Evolutionary conservation across 1,284 basidiomycete genomes (phyloP).

Genomic region (Trichosporon sp.): DNA sequence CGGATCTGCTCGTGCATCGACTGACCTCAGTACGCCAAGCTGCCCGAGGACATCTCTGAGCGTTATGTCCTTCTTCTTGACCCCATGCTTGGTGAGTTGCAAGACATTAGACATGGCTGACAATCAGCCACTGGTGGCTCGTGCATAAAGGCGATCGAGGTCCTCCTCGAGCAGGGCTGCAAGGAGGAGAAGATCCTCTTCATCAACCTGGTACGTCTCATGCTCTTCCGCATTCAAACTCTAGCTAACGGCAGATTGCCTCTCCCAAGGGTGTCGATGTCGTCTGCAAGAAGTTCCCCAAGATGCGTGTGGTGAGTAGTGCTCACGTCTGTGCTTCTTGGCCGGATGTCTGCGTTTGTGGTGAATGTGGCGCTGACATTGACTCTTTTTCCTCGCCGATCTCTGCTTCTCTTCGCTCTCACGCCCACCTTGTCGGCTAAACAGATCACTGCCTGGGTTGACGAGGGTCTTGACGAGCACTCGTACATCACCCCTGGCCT

Average conservation of each 20-base stretch:
- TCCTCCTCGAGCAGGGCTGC: constrained; percentile 84
- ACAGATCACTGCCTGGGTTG: constrained; percentile 92
- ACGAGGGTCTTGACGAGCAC: constrained; percentile 78
- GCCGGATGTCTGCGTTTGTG: neutral
- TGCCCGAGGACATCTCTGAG: constrained; percentile 85
- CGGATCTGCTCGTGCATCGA: no score
- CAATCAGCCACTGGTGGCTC: constrained; percentile 85
- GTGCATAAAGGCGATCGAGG: constrained; percentile 94
- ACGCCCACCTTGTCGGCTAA: no score
- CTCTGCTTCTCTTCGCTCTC: neutral
- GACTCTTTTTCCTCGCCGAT: neutral
- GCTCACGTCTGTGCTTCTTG: neutral
- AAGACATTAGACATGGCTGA: constrained; percentile 1
- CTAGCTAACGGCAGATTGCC: constrained; percentile 61
- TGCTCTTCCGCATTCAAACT: neutral
- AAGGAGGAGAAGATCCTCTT: constrained; percentile 80
- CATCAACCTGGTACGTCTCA: constrained; percentile 71
- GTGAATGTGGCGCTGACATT: neutral
- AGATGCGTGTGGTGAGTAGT: constrained; percentile 69
- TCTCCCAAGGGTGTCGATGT: constrained; percentile 83
- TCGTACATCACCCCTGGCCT: constrained; percentile 68
- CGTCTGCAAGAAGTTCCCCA: constrained; percentile 74
- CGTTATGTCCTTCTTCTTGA: constrained; percentile 92
- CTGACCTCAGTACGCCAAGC: constrained; percentile 56
- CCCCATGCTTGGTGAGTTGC: constrained; percentile 81